Evolutionary conservation across 2,329 filamentous ascomycete genomes (phyloP), one percentile per base, ranked within the genome.

Genomic region (Colletotrichum filicis): DNA sequence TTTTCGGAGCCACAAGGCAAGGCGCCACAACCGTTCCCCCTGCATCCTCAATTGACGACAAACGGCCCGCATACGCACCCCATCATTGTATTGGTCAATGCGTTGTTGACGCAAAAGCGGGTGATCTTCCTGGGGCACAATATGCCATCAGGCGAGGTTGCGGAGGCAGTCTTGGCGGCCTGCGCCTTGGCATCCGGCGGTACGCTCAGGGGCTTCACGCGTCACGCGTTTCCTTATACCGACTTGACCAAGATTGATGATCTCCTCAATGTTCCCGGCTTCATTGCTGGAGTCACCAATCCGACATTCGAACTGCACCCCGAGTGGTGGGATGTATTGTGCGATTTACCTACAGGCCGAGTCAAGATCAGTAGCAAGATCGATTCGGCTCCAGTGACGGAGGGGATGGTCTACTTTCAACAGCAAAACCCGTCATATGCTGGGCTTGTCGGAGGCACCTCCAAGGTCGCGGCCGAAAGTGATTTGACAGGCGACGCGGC

Each of bases 201-300:
- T 6, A 87, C 98, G n/a, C 86, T 99, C 46, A 90, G 95, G 70
- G 97, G 97, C 32, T 99, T 99, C 83, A 98, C 96, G 9, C 91
- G 97, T 22, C 95, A 98, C 83, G 97, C 97, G 0, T 99, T 99
- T 80, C 97, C 97, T 2, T 99, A 99, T 80, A 99, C 97, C 1
- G 97, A 99, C 84, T 88, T 99, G 56, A 98, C 95, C 75, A 99
- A 99, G 84, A 95, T 99, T 73, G 97, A 99, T 76, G 97, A 98
- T 80, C 89, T 99, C 12, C 88, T 99, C 60, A 96, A 97, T 78
- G 97, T 99, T 0, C 96, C 97, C 7, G 97, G 97, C 2, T 99
- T 99, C 83, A 98, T 99, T 78, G 97, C 97, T 3, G 97, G 97
- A 70, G 97, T 99, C 53, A 99, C 96, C 1, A 99, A 99, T 80